Evolutionary conservation across 257 asterid genomes (phyloP).

Genomic region (Parsonsia alboflavescens): DNA sequence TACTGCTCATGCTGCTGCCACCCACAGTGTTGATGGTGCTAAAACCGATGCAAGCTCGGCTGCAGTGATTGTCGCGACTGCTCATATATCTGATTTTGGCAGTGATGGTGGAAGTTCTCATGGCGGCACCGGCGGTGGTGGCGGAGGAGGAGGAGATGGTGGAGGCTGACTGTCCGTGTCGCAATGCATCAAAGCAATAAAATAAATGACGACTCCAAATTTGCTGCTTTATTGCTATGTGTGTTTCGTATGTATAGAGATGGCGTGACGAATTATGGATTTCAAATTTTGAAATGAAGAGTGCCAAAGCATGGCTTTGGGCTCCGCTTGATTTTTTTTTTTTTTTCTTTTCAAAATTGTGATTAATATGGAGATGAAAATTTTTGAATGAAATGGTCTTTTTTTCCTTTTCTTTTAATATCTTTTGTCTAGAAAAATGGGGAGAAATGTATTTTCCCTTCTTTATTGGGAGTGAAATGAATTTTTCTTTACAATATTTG

Average conservation of each 20-base stretch:
- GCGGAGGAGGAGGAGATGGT: neutral
- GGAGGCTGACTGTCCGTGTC: neutral
- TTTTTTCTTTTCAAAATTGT: neutral
- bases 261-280: neutral
- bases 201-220: neutral
- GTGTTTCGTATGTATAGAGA: too few relatives aligned
- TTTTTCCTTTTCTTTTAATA: too few relatives aligned
- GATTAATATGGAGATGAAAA: neutral
- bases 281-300: too few relatives aligned
- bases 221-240: neutral
- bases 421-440: too few relatives aligned
- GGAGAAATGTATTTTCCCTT: too few relatives aligned
- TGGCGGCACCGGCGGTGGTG: conserved; percentile 14
- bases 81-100: conserved; percentile 16
- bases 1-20: neutral
- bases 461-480: too few relatives aligned
- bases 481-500: too few relatives aligned
- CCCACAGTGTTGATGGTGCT: neutral
- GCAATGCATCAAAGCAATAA: neutral
- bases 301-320: too few relatives aligned
- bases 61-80: conserved; percentile 6
- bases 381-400: too few relatives aligned
- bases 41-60: conserved; percentile 12
- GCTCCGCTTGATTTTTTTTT: too few relatives aligned
- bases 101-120: conserved; percentile 15